A percentile compares a stretch with the other conserved stretches of the same genome.
phyloP scores from a whole-genome alignment of 306 rosid genomes.

The Cicer pinnatifidum region DNA sequence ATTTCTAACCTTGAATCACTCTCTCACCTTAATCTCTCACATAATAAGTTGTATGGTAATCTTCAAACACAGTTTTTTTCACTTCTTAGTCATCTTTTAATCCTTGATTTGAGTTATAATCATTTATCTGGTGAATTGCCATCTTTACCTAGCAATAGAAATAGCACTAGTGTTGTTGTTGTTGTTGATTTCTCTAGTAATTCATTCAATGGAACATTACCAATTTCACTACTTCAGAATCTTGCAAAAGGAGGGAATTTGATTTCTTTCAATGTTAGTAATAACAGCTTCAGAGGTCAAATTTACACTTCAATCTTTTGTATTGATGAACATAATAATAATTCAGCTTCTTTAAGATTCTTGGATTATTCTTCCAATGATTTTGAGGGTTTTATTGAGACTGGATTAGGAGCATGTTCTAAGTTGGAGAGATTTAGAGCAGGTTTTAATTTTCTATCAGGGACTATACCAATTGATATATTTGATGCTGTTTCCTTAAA shows the following conservation, averaged over 20 bases:
- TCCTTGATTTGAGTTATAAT: conserved; percentile 69
- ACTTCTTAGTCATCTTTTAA: conserved; percentile 50
- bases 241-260: conserved; percentile 50
- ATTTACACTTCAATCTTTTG: conserved; percentile 63
- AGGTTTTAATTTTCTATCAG: conserved; percentile 70
- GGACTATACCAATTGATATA: conserved; percentile 71
- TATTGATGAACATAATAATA: conserved; percentile 36
- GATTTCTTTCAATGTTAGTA: conserved; percentile 73
- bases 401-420: conserved; percentile 70
- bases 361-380: conserved; percentile 75
- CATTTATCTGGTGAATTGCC: conserved; percentile 53
- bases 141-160: background rate
- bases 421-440: conserved; percentile 70
- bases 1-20: conserved; percentile 55
- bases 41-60: conserved; percentile 58
- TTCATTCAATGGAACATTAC: conserved; percentile 59
- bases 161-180: conserved; percentile 33
- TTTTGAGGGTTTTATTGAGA: conserved; percentile 52
- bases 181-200: conserved; percentile 78
- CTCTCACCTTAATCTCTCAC: conserved; percentile 69
- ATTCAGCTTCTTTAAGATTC: conserved; percentile 51
- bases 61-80: conserved; percentile 53
- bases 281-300: conserved; percentile 71
- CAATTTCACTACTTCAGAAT: conserved; percentile 53
- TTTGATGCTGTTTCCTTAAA: conserved; percentile 52